phyloP scores from a whole-genome alignment of 257 asterid species.

The Scutellaria baicalensis region DNA sequence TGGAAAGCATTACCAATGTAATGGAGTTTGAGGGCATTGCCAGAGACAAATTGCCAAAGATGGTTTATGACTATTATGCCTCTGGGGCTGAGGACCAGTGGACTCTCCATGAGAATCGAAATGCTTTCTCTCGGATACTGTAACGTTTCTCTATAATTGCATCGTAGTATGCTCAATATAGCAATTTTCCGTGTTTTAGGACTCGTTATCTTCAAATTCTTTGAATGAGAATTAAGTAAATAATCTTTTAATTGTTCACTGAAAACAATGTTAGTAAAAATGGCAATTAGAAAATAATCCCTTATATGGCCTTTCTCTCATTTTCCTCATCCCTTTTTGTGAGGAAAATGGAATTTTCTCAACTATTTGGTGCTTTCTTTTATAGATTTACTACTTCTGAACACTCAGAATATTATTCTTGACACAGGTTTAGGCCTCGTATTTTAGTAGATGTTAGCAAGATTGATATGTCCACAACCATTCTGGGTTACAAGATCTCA shows the following conservation, averaged over 20 bases:
- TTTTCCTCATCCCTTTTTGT: neutral
- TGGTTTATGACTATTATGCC: conserved; percentile 64
- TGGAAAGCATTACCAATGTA: conserved; percentile 60
- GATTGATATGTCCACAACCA: conserved; percentile 47
- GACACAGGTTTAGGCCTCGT: conserved; percentile 74
- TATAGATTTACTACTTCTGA: neutral
- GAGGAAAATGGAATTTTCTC: neutral
- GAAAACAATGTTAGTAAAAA: neutral
- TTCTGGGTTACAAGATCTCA: conserved; percentile 62
- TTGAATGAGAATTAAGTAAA: neutral
- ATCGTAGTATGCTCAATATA: neutral
- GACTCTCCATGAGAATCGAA: conserved; percentile 61
- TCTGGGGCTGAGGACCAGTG: conserved; percentile 79
- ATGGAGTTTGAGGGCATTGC: conserved; percentile 61
- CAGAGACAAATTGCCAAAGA: conserved; percentile 51
- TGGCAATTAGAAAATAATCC: neutral
- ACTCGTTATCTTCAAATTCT: neutral
- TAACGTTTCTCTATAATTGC: conserved; percentile 19
- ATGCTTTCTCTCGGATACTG: conserved; percentile 62
- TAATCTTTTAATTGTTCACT: neutral
- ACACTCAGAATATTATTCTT: neutral
- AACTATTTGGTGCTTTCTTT: neutral
- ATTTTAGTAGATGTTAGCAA: conserved; percentile 72
- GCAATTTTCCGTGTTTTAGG: neutral
- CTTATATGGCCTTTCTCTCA: neutral